These are phyloP conservation scores for Alternaria metachromatica DNA, from an alignment of 2,329 filamentous ascomycete species.

Conservation along the genomic window DNA sequence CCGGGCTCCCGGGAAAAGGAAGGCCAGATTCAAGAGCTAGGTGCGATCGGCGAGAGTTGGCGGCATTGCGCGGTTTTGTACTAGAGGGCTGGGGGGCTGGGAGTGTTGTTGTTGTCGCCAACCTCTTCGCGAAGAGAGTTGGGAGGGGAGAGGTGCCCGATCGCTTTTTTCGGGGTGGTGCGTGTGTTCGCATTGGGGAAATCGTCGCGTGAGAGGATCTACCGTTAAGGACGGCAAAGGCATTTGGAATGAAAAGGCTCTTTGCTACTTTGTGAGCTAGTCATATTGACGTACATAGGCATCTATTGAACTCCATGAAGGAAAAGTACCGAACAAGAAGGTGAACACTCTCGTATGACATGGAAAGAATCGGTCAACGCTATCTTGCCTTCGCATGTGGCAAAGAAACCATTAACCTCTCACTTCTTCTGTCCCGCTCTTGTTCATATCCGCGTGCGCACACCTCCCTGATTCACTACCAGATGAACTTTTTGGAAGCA, in stretches of 20 bases:
- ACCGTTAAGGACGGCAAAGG: too few species aligned
- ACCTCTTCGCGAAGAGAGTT: neutral
- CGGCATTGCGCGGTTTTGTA: neutral
- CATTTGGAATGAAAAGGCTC: too few species aligned
- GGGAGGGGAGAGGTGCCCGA: too few species aligned
- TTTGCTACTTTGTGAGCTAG: too few species aligned
- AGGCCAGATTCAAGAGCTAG: neutral
- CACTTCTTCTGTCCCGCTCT: neutral
- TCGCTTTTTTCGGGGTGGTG: neutral
- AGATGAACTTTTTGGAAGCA: too few species aligned
- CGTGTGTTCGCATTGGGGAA: neutral
- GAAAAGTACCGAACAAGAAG: too few species aligned
- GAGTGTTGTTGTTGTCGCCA: neutral
- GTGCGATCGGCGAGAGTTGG: neutral
- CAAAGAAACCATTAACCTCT: too few species aligned
- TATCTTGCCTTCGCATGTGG: neutral
- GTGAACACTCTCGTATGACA: neutral
- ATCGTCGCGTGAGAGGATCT: too few species aligned
- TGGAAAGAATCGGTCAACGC: neutral
- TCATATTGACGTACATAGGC: too few species aligned
- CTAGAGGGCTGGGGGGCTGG: neutral
- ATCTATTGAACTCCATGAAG: too few species aligned
- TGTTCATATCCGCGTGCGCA: too few species aligned
- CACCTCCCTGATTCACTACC: neutral
- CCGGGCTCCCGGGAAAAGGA: neutral